Conservation (phyloP, 495 filamentous ascomycete species). For the Podospora didyma region DNA sequence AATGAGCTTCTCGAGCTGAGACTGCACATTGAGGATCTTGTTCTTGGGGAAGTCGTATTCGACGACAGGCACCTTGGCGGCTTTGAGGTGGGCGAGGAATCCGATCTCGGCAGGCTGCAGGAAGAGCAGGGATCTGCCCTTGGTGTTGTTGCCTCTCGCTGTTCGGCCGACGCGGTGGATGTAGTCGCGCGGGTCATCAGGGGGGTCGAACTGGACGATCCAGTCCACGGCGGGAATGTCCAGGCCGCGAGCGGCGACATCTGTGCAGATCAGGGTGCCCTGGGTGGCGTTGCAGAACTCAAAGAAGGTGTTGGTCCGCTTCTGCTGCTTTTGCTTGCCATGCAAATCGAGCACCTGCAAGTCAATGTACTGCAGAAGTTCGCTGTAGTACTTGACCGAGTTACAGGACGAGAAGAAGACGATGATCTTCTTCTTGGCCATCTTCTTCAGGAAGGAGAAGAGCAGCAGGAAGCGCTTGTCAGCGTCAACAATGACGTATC, state of each 20-base stretch:
- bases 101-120: constrained; percentile 88
- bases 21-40: constrained; percentile 93
- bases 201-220: constrained; percentile 94
- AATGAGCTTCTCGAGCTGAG: constrained; percentile 90
- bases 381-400: constrained; percentile 90
- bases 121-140: constrained; percentile 85
- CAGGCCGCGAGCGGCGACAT: constrained; percentile 89
- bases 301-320: constrained; percentile 96
- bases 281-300: constrained; percentile 93
- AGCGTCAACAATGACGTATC: constrained; percentile 87
- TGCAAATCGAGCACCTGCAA: constrained; percentile 83
- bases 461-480: constrained; percentile 92
- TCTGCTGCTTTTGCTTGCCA: constrained; percentile 96
- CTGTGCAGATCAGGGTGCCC: constrained; percentile 90
- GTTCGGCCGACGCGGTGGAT: constrained; percentile 97
- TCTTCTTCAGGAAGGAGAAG: constrained; percentile 93
- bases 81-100: constrained; percentile 88
- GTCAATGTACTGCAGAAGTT: constrained; percentile 94
- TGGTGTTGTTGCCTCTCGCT: constrained; percentile 77
- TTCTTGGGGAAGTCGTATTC: constrained; percentile 92
- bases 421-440: constrained; percentile 89
- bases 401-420: constrained; percentile 95
- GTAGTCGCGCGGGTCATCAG: constrained; percentile 87
- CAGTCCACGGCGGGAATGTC: constrained; percentile 94
- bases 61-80: constrained; percentile 86